Base-by-base conservation (phyloP, 495 filamentous ascomycete species). In the Penicilliopsis zonata region DNA sequence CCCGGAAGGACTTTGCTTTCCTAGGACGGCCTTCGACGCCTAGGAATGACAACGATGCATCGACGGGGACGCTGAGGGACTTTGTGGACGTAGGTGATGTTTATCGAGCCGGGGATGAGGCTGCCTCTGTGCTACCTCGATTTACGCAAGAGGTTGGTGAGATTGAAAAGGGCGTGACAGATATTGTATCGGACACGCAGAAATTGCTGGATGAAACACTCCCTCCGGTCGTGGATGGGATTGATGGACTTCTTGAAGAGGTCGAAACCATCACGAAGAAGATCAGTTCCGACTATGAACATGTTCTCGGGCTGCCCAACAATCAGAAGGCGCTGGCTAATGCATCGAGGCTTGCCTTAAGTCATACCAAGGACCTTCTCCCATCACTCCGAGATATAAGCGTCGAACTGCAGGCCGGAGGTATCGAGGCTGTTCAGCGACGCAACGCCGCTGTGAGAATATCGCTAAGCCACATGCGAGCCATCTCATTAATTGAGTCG, bases 311-410 rank as follows among this genome's bases (percentile, higher is more conserved):
- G 4, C 73, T 86, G 29, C 63, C 75, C 1, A 72, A 68, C 51
- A 78, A 72, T 36, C 55, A 70, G 24, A 84, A 83, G 39, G 79
- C 83, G 20, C 62, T 86, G 25, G 71, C 74, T 5, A 83, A 86
- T 44, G 79, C 78, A 9, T 93, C 86, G 18, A 86, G 86, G 51
- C 80, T 85, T 43, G 90, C 90, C 3, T 70, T 84, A 9, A 73
- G 75, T 18, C 86, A 94, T 48, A 95, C 86, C 0, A 78, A 81
- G 37, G 81, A 86, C 35, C 74, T 88, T 28, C 59, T 99, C n/a
- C 90, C 90, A 3, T 84, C 73, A 18, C 65, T 96, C 3, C 47
- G 63, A 23, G 78, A 80, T 19, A 70, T 82, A 24, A 69, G 73
- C 34, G 35, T 59, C 5, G 90, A 96, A 43, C 77, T 96, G 63